A percentile compares a stretch with the other conserved stretches of the same genome.
phyloP scores from a whole-genome alignment of 768 basidiomycete genomes.

The Gelatoporia subvermispora region DNA sequence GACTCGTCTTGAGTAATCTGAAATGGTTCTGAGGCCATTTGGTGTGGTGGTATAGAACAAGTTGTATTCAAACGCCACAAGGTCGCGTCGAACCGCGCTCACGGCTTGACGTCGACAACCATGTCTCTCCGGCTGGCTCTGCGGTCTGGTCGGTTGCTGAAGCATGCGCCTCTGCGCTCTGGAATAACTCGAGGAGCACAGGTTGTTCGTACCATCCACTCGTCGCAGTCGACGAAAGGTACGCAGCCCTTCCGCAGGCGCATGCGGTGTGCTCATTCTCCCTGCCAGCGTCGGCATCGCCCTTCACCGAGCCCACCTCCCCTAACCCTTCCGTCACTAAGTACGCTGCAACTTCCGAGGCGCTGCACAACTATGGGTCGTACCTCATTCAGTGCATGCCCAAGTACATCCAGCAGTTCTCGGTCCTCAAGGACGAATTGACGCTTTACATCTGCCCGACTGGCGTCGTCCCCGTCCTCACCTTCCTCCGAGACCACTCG shows the following conservation, averaged over 20 bases:
- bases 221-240: conserved; percentile 41
- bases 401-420: conserved; percentile 97
- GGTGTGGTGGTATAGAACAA: conserved; percentile 3
- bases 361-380: conserved; percentile 87
- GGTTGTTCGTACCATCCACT: conserved; percentile 40
- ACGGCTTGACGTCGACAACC: conserved; percentile 16
- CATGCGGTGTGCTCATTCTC: background rate
- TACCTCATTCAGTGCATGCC: conserved; percentile 92
- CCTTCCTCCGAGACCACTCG: conserved; percentile 91
- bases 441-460: conserved; percentile 83
- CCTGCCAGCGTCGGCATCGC: conserved; percentile 56
- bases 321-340: conserved; percentile 76
- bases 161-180: conserved; percentile 33
- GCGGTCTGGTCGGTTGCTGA: conserved; percentile 40
- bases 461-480: conserved; percentile 78
- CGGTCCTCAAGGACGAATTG: conserved; percentile 93
- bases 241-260: conserved; percentile 3
- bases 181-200: conserved; percentile 19
- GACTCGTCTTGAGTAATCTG: conserved; percentile 3
- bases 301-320: conserved; percentile 87
- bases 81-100: conserved; percentile 2
- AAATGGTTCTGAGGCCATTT: no score
- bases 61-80: conserved; percentile 2
- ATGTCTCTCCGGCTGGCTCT: conserved; percentile 46
- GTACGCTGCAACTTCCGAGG: conserved; percentile 68